Evolutionary conservation across 2,329 filamentous ascomycete species (phyloP).

Genomic region (Grosmannia clavigera): DNA sequence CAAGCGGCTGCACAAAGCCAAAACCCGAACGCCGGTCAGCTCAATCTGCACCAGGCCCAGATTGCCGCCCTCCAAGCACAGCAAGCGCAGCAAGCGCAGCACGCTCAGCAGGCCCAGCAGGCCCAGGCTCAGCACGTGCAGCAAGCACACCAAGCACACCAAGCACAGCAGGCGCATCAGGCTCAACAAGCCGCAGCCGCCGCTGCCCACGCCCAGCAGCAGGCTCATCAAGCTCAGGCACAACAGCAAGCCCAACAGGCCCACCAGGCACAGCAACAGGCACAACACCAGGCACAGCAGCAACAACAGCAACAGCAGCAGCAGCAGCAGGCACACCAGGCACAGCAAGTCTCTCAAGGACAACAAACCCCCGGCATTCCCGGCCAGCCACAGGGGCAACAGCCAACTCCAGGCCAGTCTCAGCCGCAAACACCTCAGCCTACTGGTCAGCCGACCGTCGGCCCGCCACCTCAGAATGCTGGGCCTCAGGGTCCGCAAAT

Average conservation of each 20-base stretch:
- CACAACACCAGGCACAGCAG: constrained; percentile 18
- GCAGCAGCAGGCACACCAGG: constrained; percentile 18
- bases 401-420: constrained; percentile 9
- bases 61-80: constrained; percentile 19
- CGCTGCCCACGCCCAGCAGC: constrained; percentile 20
- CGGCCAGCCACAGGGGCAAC: constrained; percentile 1
- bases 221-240: constrained; percentile 22
- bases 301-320: constrained; percentile 20
- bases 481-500: constrained; percentile 16
- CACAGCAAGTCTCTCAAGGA: constrained; percentile 21
- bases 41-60: constrained; percentile 11
- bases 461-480: constrained; percentile 17
- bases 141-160: constrained; percentile 26
- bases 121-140: constrained; percentile 15
- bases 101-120: constrained; percentile 11
- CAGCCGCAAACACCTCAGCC: constrained; percentile 17
- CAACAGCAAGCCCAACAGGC: constrained; percentile 21
- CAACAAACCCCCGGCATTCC: constrained; percentile 7
- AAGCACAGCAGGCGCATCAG: constrained; percentile 28
- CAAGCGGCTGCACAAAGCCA: constrained; percentile 25
- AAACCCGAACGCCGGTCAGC: constrained; percentile 15
- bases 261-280: constrained; percentile 27
- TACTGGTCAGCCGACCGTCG: constrained; percentile 24
- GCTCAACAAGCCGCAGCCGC: constrained; percentile 18
- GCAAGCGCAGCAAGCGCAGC: constrained; percentile 30